Percentiles rank a stretch among this genome's conserved stretches.
Evolutionary conservation across 1,139 yeast species (phyloP).

Genomic region (Diutina catenulata): DNA sequence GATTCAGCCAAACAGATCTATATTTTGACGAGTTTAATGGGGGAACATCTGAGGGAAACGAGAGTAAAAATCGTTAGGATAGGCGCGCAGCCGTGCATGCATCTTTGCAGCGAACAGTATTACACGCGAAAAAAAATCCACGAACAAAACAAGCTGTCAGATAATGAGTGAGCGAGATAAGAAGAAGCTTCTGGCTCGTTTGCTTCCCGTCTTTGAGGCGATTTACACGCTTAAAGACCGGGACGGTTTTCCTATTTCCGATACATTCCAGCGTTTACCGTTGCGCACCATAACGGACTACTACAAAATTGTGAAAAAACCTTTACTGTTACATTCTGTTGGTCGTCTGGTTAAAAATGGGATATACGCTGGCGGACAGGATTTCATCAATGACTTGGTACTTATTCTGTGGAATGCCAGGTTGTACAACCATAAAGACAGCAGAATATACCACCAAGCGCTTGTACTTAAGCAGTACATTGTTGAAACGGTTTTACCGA

Average conservation of each 20-base stretch:
- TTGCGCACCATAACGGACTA: conserved; percentile 37
- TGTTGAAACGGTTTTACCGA: conserved; percentile 42
- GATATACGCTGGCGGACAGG: conserved; percentile 49
- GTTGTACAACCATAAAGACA: conserved; percentile 61
- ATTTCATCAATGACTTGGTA: conserved; percentile 64
- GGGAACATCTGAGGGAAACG: too few species aligned
- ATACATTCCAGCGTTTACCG: conserved; percentile 42
- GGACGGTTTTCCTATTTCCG: conserved; percentile 28
- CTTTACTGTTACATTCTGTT: conserved; percentile 31
- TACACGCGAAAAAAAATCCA: too few species aligned
- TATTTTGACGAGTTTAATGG: too few species aligned
- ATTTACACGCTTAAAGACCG: conserved; percentile 35
- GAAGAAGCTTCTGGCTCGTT: conserved; percentile 29
- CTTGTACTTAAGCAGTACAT: conserved; percentile 54
- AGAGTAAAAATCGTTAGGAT: too few species aligned
- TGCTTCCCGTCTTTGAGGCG: conserved; percentile 27
- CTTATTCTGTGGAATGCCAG: conserved; percentile 88
- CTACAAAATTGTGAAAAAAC: conserved; percentile 30
- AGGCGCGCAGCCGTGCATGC: too few species aligned
- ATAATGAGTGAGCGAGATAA: conserved; percentile 23
- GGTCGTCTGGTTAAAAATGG: conserved; percentile 32
- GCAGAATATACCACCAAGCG: conserved; percentile 63
- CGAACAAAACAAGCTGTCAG: too few species aligned
- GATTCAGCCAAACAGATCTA: too few species aligned
- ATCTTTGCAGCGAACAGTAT: too few species aligned